Base-by-base conservation (phyloP, 352 stramenopile genomes). In the Pythium aquatile region DNA sequence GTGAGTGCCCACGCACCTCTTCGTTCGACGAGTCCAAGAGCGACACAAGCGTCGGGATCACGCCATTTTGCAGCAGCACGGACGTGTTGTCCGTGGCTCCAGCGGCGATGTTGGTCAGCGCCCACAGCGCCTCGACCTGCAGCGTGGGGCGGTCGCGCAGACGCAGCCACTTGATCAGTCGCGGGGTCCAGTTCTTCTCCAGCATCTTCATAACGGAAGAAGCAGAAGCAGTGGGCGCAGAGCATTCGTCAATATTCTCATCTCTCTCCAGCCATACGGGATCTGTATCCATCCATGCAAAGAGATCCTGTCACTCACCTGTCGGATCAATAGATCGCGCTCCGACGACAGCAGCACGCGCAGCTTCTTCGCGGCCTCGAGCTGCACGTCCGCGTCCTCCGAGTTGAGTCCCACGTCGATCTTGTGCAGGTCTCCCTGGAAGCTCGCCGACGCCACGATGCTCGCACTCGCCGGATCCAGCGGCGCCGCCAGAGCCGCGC, bases 51-150 rank as follows among this genome's bases (percentile, higher is more conserved):
- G 87, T 95, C 35, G 92, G 91, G 57, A 98, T 93, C 48, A 96
- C 87, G 20, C 91, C 88, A 65, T 97, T 96, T 66, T 97, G 88
- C n/a, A 97, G 74, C 56, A 98, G 69, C 60, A 97, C 82, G 24
- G 92, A 91, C 49, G 91, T 96, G 72, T 98, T 95, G 65, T 98
- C 91, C 42, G 88, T 96, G 5, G 87, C 87, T 35, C 91, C 91
- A 0, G 88, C 90, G 5, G 96, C 93, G 71, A 99, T 98, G 75
- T 98, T 98, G 7, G 95, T 98, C 14, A 99, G 78, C 30, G 93
- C 91, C 88, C 97, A 97, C 14, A 99, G 74, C 57, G 95, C 91
- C 75, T 98, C 96, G 26, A 98, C 87, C 76, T 97, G 90, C 20
- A 97, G 68, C 55, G 84, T 91, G 53, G 84, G 85, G 53, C 81